Base-by-base conservation (phyloP, 78 protist genomes). In the Corallochytrium limacisporum region DNA sequence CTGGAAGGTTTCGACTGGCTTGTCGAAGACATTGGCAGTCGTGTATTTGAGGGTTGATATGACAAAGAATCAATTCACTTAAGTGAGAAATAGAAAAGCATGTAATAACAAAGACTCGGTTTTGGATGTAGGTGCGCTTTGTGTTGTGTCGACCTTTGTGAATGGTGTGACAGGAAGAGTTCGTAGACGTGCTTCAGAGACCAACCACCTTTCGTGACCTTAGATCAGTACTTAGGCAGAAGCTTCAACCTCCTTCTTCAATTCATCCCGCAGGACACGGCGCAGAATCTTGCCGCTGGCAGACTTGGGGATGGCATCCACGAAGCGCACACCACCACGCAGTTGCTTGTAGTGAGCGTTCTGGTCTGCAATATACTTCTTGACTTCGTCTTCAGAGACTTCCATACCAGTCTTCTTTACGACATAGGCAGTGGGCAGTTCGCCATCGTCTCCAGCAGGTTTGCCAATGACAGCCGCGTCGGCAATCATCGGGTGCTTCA, bases 1-100 rank as follows among this genome's bases (percentile, higher is more conserved):
- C 73, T 50, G 12, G 92, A 77, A 28, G 98, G 96, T 18, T 68
- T 95, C 35, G 86, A 83, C 8, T 95, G 99, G 99, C 62, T 94
- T 12, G 97, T 92, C 18, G 35, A 48, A 15, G 99, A 95, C 51
- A 81, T 95, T 8, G 82, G 91, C 28, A 70, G 88, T 13, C 72
- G 99, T 5, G 82, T 91, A 1, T 95, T 69, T 57, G 60, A n/a
- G n/a, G n/a, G n/a, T n/a, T n/a, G n/a, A n/a, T n/a, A n/a, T n/a
- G n/a, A n/a, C n/a, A n/a, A n/a, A n/a, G n/a, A n/a, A n/a, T n/a
- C 89, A 66, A 60, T 78, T 8, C 91, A 85, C 69, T 72, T 62
- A 56, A 13, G 46, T 12, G 46, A 42, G 22, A 42, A 42, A n/a
- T n/a, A n/a, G n/a, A n/a, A n/a, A n/a, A n/a, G n/a, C n/a, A n/a